These are phyloP conservation scores for Basidiobolus meristosporus DNA, from an alignment of 371 early-diverging fungal species.

Conservation along the genomic window DNA sequence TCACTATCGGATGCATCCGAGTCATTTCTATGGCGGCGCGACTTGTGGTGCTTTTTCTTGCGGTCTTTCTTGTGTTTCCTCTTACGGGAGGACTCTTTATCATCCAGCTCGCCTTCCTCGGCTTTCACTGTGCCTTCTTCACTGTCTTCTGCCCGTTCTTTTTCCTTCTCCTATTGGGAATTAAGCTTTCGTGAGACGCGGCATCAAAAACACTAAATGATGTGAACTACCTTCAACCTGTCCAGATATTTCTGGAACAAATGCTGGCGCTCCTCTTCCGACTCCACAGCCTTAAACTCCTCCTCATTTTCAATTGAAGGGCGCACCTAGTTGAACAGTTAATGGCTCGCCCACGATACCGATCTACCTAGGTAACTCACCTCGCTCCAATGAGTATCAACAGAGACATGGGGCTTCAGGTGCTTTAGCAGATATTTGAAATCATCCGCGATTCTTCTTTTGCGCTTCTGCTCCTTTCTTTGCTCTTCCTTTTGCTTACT, in stretches of 20 bases:
- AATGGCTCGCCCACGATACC: too few species aligned
- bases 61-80: too few species aligned
- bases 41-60: too few species aligned
- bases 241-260: constrained; percentile 54
- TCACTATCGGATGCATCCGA: too few species aligned
- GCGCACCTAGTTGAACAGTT: constrained; percentile 8
- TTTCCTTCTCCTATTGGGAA: too few species aligned
- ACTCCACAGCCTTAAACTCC: constrained; percentile 44
- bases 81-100: too few species aligned
- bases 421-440: constrained; percentile 49
- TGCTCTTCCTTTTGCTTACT: constrained; percentile 48
- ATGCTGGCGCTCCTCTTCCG: constrained; percentile 35
- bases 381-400: constrained; percentile 45
- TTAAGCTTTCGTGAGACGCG: too few species aligned
- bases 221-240: constrained; percentile 28
- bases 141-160: too few species aligned
- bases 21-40: too few species aligned
- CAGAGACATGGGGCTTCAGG: constrained; percentile 29
- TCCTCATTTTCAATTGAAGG: constrained; percentile 24
- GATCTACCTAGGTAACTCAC: constrained; percentile 9
- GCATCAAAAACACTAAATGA: neutral
- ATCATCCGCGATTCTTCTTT: constrained; percentile 49
- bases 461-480: constrained; percentile 40
- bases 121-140: too few species aligned
- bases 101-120: too few species aligned